Evolutionary conservation across 1,284 basidiomycete genomes (phyloP), one percentile per base, ranked within the genome.

Genomic region (Naganishia liquefaciens): DNA sequence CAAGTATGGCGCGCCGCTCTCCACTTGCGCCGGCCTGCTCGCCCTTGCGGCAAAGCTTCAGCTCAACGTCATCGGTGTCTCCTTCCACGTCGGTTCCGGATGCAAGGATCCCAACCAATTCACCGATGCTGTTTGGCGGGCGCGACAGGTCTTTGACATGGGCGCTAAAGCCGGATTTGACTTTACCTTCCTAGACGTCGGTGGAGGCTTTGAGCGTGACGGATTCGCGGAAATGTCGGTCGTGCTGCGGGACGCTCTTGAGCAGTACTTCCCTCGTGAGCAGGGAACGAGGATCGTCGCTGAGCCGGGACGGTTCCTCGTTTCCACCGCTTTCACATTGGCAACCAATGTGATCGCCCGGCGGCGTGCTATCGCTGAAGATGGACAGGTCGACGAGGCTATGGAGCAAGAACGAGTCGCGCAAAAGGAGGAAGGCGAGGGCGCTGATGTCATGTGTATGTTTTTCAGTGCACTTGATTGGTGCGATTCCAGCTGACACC

Each of bases 21-120:
- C 83, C 40, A 84, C 87, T 17, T 93, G 97, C 27, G 90, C 90
- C 2, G 84, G 82, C 7, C 84, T 99, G 28, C 83, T 99, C 51
- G 80, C 82, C 19, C 89, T 88, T 71, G 96, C 95, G 0, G 84
- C 83, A 70, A 87, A 90, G 74, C 84, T 98, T 40, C 81, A 83
- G 27, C 83, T 99, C 61, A 85, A 94, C 74, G 91, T 99, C 60
- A 84, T 98, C 55, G 96, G 96, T 40, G 91, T 98, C 60, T 92
- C 89, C 75, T 99, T 99, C 85, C 96, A 99, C 77, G 96, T 98
- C 58, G 96, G 96, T 11, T 93, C 90, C 67, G 96, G 96, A 3
- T 96, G 92, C 81, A 97, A 91, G 77, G 94, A 99, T 77, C 87
- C 93, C 9, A 82, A 85, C 51, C 89, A 91, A 46, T 99, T 95